These are phyloP conservation scores for Amborella trichopoda DNA, from an alignment of 164 flowering plant genomes.

Conservation along the genomic window DNA sequence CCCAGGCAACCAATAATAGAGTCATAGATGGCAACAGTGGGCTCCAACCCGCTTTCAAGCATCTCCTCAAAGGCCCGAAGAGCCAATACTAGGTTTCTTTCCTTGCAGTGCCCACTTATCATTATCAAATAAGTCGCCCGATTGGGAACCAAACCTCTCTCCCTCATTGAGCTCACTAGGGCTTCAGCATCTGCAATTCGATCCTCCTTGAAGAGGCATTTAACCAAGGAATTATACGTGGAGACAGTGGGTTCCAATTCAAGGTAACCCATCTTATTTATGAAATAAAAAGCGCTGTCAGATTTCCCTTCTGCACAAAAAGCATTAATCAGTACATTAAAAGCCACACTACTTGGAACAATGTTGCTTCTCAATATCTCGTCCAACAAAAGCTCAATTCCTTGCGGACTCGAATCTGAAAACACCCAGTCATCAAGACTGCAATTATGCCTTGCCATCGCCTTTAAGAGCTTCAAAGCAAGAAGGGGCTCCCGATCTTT, in stretches of 20 bases:
- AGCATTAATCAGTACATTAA: constrained; percentile 30
- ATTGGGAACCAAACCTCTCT: constrained; percentile 27
- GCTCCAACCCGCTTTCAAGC: constrained; percentile 33
- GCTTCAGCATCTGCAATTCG: constrained; percentile 22
- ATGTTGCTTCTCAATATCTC: constrained; percentile 17
- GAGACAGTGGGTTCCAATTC: constrained; percentile 32
- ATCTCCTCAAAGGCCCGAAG: constrained; percentile 27
- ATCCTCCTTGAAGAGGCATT: constrained; percentile 30
- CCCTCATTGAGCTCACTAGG: constrained; percentile 25
- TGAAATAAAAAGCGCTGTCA: constrained; percentile 21
- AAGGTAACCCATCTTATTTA: constrained; percentile 28
- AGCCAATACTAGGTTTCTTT: constrained; percentile 28
- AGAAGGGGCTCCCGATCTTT: constrained; percentile 26
- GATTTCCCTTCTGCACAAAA: constrained; percentile 30
- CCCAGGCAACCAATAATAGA: constrained; percentile 34
- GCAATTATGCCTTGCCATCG: constrained; percentile 24
- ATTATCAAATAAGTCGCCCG: constrained; percentile 36
- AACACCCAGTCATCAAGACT: constrained; percentile 13
- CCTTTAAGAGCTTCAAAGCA: constrained; percentile 24
- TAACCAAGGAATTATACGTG: constrained; percentile 51
- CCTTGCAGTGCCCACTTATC: constrained; percentile 34
- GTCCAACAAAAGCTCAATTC: constrained; percentile 26
- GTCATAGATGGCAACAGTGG: constrained; percentile 52
- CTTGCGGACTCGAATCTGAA: constrained; percentile 1
- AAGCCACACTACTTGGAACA: constrained; percentile 22